phyloP scores from a whole-genome alignment of 768 basidiomycete genomes.

The Strobilomyces confusus region DNA sequence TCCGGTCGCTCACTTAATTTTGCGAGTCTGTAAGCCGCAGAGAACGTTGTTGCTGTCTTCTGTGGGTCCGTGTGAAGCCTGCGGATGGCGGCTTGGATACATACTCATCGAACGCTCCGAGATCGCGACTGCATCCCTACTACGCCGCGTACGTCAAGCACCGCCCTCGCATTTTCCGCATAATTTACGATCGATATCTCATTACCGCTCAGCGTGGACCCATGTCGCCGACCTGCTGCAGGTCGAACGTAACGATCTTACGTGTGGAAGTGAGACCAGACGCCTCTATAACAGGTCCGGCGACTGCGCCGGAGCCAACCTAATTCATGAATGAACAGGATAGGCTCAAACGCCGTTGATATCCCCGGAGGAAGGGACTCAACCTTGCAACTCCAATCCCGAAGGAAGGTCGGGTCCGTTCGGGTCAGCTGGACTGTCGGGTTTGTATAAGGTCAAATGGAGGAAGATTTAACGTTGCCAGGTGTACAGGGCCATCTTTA shows the following conservation, averaged over 20 bases:
- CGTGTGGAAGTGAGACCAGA: conserved; percentile 6
- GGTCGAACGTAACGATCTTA: conserved; percentile 15
- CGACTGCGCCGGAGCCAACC: conserved; percentile 3
- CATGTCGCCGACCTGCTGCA: conserved; percentile 8
- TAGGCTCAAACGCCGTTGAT: background rate
- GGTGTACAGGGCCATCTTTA: background rate
- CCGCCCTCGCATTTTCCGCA: conserved; percentile 9
- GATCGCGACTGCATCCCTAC: conserved; percentile 4
- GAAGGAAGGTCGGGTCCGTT: conserved; percentile 6
- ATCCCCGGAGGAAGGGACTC: background rate
- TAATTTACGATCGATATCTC: conserved; percentile 9
- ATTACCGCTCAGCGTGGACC: conserved; percentile 13
- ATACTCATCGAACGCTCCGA: conserved; percentile 7
- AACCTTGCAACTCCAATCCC: background rate
- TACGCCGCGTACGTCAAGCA: conserved; percentile 9
- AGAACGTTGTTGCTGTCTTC: background rate
- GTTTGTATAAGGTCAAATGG: background rate
- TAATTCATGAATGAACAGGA: conserved; percentile 4
- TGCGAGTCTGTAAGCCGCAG: background rate
- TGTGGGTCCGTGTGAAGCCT: background rate
- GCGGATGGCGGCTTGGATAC: background rate
- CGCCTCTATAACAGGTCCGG: conserved; percentile 9
- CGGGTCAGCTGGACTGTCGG: conserved; percentile 2
- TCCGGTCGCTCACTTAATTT: background rate
- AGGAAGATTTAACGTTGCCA: background rate